A percentile compares a stretch with the other conserved stretches of the same genome.
Conservation (phyloP, 148 eudicot species). For the Chenopodium formosanum region DNA sequence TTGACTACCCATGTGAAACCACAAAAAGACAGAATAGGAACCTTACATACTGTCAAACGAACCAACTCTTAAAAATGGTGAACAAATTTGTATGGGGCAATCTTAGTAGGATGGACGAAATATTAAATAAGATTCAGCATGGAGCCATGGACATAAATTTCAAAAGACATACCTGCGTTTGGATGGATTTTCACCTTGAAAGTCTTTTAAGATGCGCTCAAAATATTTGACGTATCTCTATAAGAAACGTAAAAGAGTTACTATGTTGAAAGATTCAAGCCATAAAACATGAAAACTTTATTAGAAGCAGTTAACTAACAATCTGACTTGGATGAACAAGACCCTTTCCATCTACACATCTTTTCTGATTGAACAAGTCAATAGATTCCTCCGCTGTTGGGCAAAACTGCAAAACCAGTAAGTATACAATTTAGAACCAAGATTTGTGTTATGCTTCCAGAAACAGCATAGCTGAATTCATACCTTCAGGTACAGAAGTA, state of each 20-base stretch:
- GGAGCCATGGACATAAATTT: constrained; percentile 6
- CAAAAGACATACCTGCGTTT: constrained; percentile 61
- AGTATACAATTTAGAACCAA: constrained; percentile 13
- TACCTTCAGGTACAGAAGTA: constrained; percentile 86
- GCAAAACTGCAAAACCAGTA: constrained; percentile 60
- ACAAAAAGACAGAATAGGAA: no score
- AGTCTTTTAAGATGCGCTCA: constrained; percentile 57
- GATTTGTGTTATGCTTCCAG: not conserved
- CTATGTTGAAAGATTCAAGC: not conserved
- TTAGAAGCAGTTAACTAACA: constrained; percentile 49
- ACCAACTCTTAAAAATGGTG: no score
- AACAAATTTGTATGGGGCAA: no score
- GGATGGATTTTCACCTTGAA: constrained; percentile 62
- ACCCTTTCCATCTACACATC: constrained; percentile 92
- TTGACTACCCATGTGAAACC: no score
- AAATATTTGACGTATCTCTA: constrained; percentile 95
- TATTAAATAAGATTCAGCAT: constrained; percentile 9
- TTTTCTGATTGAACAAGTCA: constrained; percentile 80
- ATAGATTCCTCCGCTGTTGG: constrained; percentile 87
- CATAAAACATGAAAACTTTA: not conserved
- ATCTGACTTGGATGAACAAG: constrained; percentile 90
- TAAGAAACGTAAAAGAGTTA: constrained; percentile 20
- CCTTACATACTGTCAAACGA: no score
- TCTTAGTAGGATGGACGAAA: no score
- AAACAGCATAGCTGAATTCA: constrained; percentile 21